Percentiles rank a stretch among this genome's conserved stretches.
Evolutionary conservation across 257 asterid species (phyloP).

Genomic region (Solanum clarkiae): DNA sequence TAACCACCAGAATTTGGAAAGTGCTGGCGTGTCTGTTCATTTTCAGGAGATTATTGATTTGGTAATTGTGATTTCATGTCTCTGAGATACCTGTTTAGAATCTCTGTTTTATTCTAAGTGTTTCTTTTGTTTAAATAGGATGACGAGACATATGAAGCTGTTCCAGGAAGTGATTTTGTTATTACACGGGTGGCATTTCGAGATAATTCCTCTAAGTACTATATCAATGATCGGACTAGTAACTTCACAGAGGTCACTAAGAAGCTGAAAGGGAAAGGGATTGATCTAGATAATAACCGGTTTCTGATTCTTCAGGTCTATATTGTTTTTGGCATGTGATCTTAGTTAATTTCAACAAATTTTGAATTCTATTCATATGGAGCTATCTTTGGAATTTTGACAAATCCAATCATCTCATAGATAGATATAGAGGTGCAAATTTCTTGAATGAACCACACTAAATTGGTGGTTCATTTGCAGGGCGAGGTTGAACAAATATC

Average conservation of each 20-base stretch:
- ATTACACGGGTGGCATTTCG: constrained; percentile 83
- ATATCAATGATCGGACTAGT: constrained; percentile 59
- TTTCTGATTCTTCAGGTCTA: constrained; percentile 92
- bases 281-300: constrained; percentile 93
- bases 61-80: constrained; percentile 24
- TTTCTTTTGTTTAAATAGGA: constrained; percentile 32
- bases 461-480: constrained; percentile 25
- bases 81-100: not conserved
- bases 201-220: constrained; percentile 87
- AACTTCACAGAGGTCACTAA: constrained; percentile 94
- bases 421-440: not conserved
- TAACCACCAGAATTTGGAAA: constrained; percentile 90
- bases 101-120: not conserved
- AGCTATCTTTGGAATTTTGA: not conserved
- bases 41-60: constrained; percentile 85
- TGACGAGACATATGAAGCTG: constrained; percentile 67
- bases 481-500: constrained; percentile 99
- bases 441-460: not conserved
- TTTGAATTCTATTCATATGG: not conserved
- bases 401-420: not conserved
- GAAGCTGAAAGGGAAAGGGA: constrained; percentile 87
- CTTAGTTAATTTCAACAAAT: not conserved
- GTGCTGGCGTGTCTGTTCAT: constrained; percentile 95
- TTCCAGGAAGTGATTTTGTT: constrained; percentile 73
- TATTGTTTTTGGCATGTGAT: not conserved